Evolutionary conservation across 139 green algal species (phyloP), one percentile per base, ranked within the genome.

Genomic region (Gonium pectorale): DNA sequence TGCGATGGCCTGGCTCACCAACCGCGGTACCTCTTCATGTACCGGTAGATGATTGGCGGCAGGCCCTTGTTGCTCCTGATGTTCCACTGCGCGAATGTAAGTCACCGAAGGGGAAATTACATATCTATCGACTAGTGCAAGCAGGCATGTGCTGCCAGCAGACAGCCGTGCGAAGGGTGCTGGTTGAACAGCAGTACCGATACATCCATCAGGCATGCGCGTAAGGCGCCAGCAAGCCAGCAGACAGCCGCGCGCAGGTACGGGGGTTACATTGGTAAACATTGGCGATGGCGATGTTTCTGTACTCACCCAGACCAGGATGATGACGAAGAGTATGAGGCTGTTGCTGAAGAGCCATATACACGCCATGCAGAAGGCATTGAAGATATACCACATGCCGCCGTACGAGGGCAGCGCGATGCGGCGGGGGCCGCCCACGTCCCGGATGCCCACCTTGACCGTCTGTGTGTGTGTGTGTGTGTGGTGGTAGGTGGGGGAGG

Each of bases 21-120:
- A 19, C 83, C 83, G 40, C 83, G 67, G 43, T 81, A 88, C 67
- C 80, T 85, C 41, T 62, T 66, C 83, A 88, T 88, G 83, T 88
- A 88, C 40, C 83, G 83, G 75, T 88, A 88, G 27, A 75, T 62
- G 31, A 88, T 46, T 1, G 83, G 83, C 9, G 83, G 83, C 33
- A 88, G 66, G 31, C 83, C 83, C 51, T 67, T 74, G 83, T 88
- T 88, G 73, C 38, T 67, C n/a, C 83, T 66, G 51, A 88, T 49
- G 52, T 88, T 88, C 83, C 83, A 88, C 83, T 88, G 73, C 83
- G 52, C 49, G 49, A 26, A 41, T 41, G n/a, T n/a, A n/a, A n/a
- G n/a, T n/a, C n/a, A n/a, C n/a, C n/a, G n/a, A n/a, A n/a, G n/a
- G n/a, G n/a, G n/a, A n/a, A n/a, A n/a, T n/a, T n/a, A n/a, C n/a